Conservation (phyloP, 1,139 yeast species). For the Candida tropicalis region DNA sequence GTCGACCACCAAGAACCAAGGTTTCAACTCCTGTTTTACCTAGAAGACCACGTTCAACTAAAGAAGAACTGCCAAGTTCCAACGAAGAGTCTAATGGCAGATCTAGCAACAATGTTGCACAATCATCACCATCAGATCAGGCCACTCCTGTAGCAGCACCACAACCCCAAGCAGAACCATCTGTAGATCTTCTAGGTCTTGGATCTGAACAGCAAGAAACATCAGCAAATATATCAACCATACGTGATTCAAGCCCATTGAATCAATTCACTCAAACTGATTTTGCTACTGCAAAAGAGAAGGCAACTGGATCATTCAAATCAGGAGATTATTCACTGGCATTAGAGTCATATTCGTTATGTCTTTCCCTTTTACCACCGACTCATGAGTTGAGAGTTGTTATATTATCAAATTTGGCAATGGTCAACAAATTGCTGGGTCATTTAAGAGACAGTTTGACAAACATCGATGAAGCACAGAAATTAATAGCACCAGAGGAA, state of each 20-base stretch:
- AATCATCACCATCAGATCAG: neutral
- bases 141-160: neutral
- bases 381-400: constrained; percentile 70
- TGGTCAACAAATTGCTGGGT: constrained; percentile 72
- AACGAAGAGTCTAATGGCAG: neutral
- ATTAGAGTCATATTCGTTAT: constrained; percentile 57
- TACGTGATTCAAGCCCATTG: constrained; percentile 23
- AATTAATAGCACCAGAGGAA: constrained; percentile 44
- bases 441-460: constrained; percentile 64
- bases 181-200: constrained; percentile 30
- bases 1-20: neutral
- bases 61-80: constrained; percentile 5
- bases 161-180: constrained; percentile 12
- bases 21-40: constrained; percentile 6
- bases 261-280: constrained; percentile 51
- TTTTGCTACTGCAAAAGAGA: constrained; percentile 57
- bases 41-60: constrained; percentile 6
- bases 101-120: neutral
- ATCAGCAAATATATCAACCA: constrained; percentile 8
- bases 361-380: constrained; percentile 64
- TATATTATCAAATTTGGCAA: constrained; percentile 75
- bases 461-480: constrained; percentile 60
- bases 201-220: constrained; percentile 5
- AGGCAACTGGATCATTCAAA: constrained; percentile 66
- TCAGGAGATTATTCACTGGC: constrained; percentile 85